phyloP scores from a whole-genome alignment of 139 green algal genomes.

The Choricystis sp. region DNA sequence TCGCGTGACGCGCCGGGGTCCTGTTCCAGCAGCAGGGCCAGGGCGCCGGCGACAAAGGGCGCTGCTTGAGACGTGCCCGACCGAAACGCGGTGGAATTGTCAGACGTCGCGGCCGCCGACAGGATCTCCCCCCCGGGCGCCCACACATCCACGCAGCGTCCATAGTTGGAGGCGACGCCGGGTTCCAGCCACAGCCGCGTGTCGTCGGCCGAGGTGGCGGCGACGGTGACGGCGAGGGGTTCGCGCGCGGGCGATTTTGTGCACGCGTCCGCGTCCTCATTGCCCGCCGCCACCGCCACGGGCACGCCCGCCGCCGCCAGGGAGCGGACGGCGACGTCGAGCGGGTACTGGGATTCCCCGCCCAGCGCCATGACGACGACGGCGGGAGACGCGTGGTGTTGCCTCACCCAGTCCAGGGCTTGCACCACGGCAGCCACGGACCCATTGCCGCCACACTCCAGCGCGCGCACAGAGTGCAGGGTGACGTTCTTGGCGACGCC shows the following conservation, averaged over 20 bases:
- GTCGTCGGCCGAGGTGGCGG: constrained; percentile 10
- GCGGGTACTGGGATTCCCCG: constrained; percentile 6
- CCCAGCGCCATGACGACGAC: constrained; percentile 44
- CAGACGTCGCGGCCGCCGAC: constrained; percentile 1
- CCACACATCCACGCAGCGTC: constrained; percentile 26
- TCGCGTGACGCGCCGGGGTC: neutral
- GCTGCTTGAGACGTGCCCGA: constrained; percentile 16
- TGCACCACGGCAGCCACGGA: constrained; percentile 25
- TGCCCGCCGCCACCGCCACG: constrained; percentile 39
- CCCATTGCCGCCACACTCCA: constrained; percentile 41
- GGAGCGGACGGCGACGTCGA: constrained; percentile 35
- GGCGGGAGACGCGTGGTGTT: constrained; percentile 31
- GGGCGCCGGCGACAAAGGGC: constrained; percentile 13
- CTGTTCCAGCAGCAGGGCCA: constrained; percentile 5
- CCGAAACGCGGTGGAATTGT: constrained; percentile 14
- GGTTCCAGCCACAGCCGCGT: constrained; percentile 12
- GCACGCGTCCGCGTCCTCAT: constrained; percentile 21
- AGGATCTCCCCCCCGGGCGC: constrained; percentile 23
- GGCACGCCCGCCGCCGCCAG: constrained; percentile 21
- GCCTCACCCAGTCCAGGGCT: constrained; percentile 45
- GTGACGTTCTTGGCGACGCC: constrained; percentile 52
- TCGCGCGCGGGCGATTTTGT: constrained; percentile 14
- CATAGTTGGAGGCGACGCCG: constrained; percentile 23
- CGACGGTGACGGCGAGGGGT: constrained; percentile 13
- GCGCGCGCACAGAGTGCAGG: constrained; percentile 24